phyloP scores from a whole-genome alignment of 2,329 filamentous ascomycete species.

The Phyllosticta citribraziliensis region DNA sequence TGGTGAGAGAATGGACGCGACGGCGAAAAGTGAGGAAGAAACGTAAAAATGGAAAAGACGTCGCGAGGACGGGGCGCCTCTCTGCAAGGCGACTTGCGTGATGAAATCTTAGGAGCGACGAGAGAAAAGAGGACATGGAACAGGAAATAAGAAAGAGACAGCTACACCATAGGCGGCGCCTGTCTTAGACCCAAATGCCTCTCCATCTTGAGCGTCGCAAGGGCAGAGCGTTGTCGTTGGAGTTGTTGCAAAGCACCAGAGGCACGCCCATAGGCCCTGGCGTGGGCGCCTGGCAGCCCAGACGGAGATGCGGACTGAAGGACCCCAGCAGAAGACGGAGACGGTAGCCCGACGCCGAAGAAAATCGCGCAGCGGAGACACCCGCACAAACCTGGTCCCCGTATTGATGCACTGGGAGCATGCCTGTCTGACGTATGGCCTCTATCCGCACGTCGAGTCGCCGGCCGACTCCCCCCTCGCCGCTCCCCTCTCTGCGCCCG shows the following conservation, averaged over 20 bases:
- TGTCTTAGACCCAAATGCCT: too few relatives aligned
- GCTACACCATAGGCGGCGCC: too few relatives aligned
- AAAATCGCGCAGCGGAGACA: background rate
- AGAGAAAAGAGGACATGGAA: background rate
- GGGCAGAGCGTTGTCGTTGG: too few relatives aligned
- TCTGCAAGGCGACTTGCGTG: background rate
- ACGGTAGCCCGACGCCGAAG: background rate
- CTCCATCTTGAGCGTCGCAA: too few relatives aligned
- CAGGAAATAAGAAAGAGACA: background rate
- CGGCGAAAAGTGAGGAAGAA: background rate
- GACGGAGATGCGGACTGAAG: background rate
- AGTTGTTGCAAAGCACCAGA: too few relatives aligned
- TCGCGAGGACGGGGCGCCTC: background rate
- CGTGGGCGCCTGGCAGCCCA: too few relatives aligned
- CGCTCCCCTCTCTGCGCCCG: background rate
- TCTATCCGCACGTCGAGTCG: background rate
- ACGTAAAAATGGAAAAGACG: background rate
- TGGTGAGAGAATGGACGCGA: background rate
- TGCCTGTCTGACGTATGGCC: background rate
- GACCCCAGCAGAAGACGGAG: background rate
- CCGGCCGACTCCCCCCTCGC: background rate
- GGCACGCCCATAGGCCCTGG: too few relatives aligned
- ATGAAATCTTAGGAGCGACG: background rate
- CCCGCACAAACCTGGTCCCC: background rate
- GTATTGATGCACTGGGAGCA: background rate